Evolutionary conservation across 257 asterid species (phyloP).

Genomic region (Gentiana dahurica): DNA sequence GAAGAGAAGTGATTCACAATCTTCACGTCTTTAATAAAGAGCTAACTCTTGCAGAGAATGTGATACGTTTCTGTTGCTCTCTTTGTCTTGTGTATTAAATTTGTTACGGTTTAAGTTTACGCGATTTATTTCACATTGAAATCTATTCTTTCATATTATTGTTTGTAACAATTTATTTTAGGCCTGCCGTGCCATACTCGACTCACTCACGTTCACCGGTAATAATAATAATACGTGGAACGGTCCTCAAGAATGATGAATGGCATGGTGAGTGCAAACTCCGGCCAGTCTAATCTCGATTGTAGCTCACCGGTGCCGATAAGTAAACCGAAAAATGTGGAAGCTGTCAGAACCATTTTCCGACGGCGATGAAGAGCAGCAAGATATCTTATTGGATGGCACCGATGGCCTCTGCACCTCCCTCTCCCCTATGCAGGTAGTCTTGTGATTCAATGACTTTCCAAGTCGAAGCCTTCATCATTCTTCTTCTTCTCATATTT

Average conservation of each 20-base stretch:
- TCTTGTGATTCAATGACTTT: neutral
- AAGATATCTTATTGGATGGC: conserved; percentile 55
- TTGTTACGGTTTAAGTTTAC: too few species aligned
- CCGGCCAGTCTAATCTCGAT: too few species aligned
- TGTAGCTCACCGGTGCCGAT: too few species aligned
- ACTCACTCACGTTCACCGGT: neutral
- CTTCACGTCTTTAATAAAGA: too few species aligned
- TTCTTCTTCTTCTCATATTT: conserved; percentile 5
- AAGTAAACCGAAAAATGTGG: conserved; percentile 42
- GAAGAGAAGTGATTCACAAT: too few species aligned
- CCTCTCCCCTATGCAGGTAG: conserved; percentile 74
- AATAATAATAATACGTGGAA: neutral
- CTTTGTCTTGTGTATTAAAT: too few species aligned
- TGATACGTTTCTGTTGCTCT: too few species aligned
- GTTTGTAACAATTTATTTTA: too few species aligned
- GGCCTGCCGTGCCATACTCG: too few species aligned
- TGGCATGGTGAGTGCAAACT: neutral
- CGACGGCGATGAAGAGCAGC: conserved; percentile 51
- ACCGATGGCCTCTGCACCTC: conserved; percentile 53
- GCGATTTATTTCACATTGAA: too few species aligned
- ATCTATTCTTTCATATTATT: too few species aligned
- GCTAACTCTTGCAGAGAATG: too few species aligned
- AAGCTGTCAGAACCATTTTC: conserved; percentile 53
- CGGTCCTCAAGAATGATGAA: conserved; percentile 18
- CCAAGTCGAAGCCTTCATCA: neutral